Base-by-base conservation (phyloP, 2,329 filamentous ascomycete species). In the Aspergillus sojae region DNA sequence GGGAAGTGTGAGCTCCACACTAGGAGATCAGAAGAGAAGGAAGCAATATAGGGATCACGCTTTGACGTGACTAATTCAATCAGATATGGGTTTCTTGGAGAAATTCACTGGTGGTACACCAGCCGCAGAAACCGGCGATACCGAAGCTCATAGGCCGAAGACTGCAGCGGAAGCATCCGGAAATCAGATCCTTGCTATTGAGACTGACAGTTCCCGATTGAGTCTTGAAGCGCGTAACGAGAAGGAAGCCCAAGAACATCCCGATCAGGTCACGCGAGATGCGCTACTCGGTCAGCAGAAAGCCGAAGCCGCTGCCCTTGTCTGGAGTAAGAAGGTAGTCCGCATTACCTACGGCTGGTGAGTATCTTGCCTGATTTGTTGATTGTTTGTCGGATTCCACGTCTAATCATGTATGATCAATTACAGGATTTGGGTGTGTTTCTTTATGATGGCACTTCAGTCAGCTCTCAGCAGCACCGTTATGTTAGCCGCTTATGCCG, bases 401-500 rank as follows among this genome's bases (percentile, higher is more conserved):
- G 12, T 55, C 52, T 55, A 60, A 41, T 11, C 21, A 23, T 30
- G n/a, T 5, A 30, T 23, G 5, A 39, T 21, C n/a, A 58, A n/a
- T 32, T 5, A 26, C 59, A 78, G 77, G 80, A 82, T 83, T 66
- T 83, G 79, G 77, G 63, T 82, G 26, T 75, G 77, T 61, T 82
- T 79, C 71, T 81, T 82, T 60, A 78, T 82, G 68, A 74, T 82
- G 60, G 77, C 80, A 0, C 71, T 83, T 30, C 80, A 82, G 65
- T 76, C 77, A 3, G 73, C 74, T 7, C 79, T 81, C 41, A 77
- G 80, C 52, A 71, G 72, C 61, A 79, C 78, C 57, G 69, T 86
- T 48, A 79, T 78, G 30, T 79, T 82, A 32, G 83, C 80, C 58
- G 83, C 85, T 36, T 86, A 83, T 54, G 83, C 82, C 65, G 79